Percentiles rank a stretch among this genome's conserved stretches.
Conservation (phyloP, 345 rosid species). For the Conringia planisiliqua region DNA sequence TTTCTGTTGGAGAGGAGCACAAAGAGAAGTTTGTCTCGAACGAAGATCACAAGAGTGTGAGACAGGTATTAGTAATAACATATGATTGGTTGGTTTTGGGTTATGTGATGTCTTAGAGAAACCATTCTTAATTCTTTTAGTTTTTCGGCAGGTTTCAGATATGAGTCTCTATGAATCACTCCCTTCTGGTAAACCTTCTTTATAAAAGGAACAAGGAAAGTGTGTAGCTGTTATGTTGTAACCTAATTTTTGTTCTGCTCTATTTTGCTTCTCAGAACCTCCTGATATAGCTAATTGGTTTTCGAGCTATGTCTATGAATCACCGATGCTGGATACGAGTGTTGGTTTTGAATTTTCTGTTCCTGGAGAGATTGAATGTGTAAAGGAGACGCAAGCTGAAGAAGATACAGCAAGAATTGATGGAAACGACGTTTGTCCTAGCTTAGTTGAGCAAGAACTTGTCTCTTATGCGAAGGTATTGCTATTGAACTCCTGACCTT, state of each 20-base stretch:
- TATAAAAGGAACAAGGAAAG: not conserved
- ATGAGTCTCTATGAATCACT: constrained; percentile 24
- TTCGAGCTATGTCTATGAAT: constrained; percentile 61
- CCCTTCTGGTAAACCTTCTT: constrained; percentile 42
- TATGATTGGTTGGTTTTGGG: not conserved
- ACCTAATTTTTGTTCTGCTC: not conserved
- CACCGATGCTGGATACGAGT: constrained; percentile 43
- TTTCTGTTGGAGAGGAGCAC: not conserved
- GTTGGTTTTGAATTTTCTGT: constrained; percentile 34
- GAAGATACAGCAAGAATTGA: not conserved
- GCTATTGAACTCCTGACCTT: not conserved
- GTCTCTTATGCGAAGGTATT: constrained; percentile 21
- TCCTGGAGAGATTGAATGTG: constrained; percentile 30
- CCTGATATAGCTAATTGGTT: constrained; percentile 58
- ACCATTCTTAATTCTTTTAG: not conserved
- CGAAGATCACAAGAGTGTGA: constrained; percentile 15
- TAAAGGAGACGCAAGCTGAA: constrained; percentile 15
- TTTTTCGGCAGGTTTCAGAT: constrained; percentile 32
- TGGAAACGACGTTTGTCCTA: not conserved
- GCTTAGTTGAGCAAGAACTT: constrained; percentile 8
- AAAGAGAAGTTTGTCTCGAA: not conserved
- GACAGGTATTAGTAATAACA: constrained; percentile 23
- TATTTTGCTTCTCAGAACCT: constrained; percentile 44
- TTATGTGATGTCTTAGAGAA: not conserved
- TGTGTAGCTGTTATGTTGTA: not conserved